Base-by-base conservation (phyloP, 2,329 filamentous ascomycete genomes). In the Ilyonectria destructans region DNA sequence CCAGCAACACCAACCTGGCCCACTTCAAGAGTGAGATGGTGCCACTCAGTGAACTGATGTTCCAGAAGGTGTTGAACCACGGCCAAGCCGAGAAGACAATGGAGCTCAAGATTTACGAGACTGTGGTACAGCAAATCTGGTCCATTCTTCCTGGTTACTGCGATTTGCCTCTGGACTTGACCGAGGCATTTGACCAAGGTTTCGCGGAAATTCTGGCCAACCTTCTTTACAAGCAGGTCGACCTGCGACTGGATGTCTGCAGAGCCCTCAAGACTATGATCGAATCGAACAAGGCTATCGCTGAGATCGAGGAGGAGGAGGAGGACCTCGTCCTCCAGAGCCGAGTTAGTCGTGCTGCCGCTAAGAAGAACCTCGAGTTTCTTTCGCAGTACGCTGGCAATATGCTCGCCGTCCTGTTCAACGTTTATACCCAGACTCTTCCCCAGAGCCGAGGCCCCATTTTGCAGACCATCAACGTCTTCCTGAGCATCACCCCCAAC, bases 61-160 rank as follows among this genome's bases (percentile, higher is more conserved):
- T 96, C 80, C 94, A 98, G 79, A 91, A 89, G 72, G 93, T 98
- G 6, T 85, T 97, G 54, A 92, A 97, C 69, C 93, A 97, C 75
- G 93, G 93, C 15, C 85, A 89, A 23, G 90, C 90, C 15, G 93
- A 96, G 78, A 98, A 97, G 86, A 96, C 94, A 0, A 95, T 97
- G 88, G 95, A 98, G 80, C 89, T 96, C 78, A 99, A 99, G 86
- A 97, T 99, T 67, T 99, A 96, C 79, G 96, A 99, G 83, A 98
- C 96, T 0, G 86, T 99, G 5, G 94, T 99, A 9, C 93, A 97
- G 74, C 96, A 99, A 79, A 95, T 96, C 48, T 99, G 96, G 96
- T 94, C 94, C 1, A 92, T 93, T 58, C 87, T 99, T 17, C 96
- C 96, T 0, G 96, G 96, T 1, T 99, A 98, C 83, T 98, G 96